phyloP scores from a whole-genome alignment of 2,329 filamentous ascomycete species.

The Verticillium isaacii region DNA sequence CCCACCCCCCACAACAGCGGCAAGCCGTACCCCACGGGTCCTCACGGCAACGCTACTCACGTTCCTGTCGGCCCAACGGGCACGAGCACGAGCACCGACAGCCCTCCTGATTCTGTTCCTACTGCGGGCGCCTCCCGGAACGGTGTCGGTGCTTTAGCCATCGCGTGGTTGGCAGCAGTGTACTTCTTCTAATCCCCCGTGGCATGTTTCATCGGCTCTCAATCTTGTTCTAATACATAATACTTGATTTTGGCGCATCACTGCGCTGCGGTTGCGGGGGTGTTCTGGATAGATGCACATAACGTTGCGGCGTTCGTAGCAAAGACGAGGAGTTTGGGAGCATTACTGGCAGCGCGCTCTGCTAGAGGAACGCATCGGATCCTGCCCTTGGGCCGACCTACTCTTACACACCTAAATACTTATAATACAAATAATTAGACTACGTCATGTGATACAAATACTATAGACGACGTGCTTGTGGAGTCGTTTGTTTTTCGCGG shows the following conservation, averaged over 20 bases:
- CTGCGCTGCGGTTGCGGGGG: background rate
- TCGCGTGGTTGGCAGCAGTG: slow-evolving; percentile 32
- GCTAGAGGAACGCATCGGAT: background rate
- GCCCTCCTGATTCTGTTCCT: slow-evolving; percentile 12
- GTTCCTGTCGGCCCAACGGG: background rate
- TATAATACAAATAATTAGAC: too few species aligned
- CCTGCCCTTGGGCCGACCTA: background rate
- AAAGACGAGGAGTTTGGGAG: background rate
- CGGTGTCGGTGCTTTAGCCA: slow-evolving; percentile 27
- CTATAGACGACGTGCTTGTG: too few species aligned
- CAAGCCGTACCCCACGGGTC: background rate
- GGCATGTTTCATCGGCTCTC: background rate
- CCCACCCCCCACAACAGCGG: background rate
- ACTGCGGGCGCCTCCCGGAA: slow-evolving; percentile 22
- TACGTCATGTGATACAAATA: too few species aligned
- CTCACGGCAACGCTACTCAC: background rate
- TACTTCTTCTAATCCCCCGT: slow-evolving; percentile 32
- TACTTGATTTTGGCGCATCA: background rate
- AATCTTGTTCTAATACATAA: background rate
- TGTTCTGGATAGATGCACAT: background rate
- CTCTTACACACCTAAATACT: too few species aligned
- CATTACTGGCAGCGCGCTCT: background rate
- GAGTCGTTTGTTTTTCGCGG: too few species aligned
- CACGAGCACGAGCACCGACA: slow-evolving; percentile 6
- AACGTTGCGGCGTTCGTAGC: background rate